phyloP scores from a whole-genome alignment of 2,329 filamentous ascomycete genomes.

The Fusarium domesticum region DNA sequence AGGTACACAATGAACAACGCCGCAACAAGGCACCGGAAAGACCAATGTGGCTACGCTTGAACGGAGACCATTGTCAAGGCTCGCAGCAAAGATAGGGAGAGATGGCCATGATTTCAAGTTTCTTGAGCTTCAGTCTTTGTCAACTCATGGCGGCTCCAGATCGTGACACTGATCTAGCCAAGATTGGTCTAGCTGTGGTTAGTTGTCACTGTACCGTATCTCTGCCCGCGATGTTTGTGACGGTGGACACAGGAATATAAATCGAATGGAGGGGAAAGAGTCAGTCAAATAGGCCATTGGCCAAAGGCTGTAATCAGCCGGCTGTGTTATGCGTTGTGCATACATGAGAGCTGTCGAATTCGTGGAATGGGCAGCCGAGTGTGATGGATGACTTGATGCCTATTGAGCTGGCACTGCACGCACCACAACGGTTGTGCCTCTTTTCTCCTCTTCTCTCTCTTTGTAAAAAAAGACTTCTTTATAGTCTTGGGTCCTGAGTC shows the following conservation, averaged over 20 bases:
- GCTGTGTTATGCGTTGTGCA: conserved; percentile 15
- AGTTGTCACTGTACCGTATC: conserved; percentile 13
- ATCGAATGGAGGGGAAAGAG: conserved; percentile 11
- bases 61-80: background rate
- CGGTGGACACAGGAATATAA: conserved; percentile 5
- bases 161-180: background rate
- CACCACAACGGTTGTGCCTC: too few relatives aligned
- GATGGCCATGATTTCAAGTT: background rate
- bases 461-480: conserved; percentile 16
- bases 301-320: conserved; percentile 19
- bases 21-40: too few relatives aligned
- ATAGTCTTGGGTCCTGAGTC: conserved; percentile 3
- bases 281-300: conserved; percentile 17
- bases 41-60: background rate
- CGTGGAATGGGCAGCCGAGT: conserved; percentile 4
- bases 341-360: conserved; percentile 16
- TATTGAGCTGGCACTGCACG: conserved; percentile 2
- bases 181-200: conserved; percentile 13
- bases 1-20: too few relatives aligned
- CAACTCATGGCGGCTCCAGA: background rate
- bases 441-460: conserved; percentile 14
- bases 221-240: conserved; percentile 10
- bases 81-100: background rate
- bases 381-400: background rate
- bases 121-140: background rate